Percentiles rank a stretch among this genome's conserved stretches.
Conservation (phyloP, 169 alveolate species). For the Cyclospora cayetanensis region DNA sequence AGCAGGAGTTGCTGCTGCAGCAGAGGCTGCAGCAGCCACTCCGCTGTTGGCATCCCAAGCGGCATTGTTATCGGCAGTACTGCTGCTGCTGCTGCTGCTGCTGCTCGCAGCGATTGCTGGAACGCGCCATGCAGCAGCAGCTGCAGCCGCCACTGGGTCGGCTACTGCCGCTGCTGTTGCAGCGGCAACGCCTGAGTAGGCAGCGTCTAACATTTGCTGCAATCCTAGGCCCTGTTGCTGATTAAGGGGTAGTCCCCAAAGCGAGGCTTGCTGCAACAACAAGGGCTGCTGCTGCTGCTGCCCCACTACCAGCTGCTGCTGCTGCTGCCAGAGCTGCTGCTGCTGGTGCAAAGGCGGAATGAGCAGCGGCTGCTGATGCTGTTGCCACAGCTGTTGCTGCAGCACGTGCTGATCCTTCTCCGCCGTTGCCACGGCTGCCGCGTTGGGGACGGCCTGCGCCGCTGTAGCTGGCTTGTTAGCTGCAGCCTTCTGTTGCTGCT, state of each 20-base stretch:
- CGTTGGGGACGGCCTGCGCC: background rate
- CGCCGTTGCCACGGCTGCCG: background rate
- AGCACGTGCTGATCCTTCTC: background rate
- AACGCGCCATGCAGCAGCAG: slow-evolving; percentile 22
- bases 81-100: background rate
- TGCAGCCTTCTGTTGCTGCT: background rate
- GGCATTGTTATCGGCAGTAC: background rate
- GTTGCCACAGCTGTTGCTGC: slow-evolving; percentile 27
- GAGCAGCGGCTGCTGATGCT: slow-evolving; percentile 10
- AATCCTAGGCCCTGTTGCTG: background rate
- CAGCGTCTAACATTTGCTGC: background rate
- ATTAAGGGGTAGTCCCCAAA: slow-evolving; percentile 7
- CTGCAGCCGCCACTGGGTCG: background rate
- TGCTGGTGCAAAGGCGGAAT: background rate
- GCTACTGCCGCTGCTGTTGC: slow-evolving; percentile 2
- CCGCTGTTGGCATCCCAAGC: slow-evolving; percentile 37
- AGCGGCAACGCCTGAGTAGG: slow-evolving; percentile 10
- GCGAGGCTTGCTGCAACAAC: slow-evolving; percentile 14
- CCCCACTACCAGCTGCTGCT: slow-evolving; percentile 18
- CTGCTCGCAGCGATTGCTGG: too few species aligned
- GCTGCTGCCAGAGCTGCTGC: slow-evolving; percentile 15
- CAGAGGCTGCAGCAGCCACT: background rate
- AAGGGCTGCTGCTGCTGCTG: slow-evolving; percentile 24
- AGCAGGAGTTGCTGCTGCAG: background rate
- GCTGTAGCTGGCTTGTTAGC: background rate